phyloP scores from a whole-genome alignment of 192 early-diverging fungal genomes.

The Gryganskiella cystojenkinii region DNA sequence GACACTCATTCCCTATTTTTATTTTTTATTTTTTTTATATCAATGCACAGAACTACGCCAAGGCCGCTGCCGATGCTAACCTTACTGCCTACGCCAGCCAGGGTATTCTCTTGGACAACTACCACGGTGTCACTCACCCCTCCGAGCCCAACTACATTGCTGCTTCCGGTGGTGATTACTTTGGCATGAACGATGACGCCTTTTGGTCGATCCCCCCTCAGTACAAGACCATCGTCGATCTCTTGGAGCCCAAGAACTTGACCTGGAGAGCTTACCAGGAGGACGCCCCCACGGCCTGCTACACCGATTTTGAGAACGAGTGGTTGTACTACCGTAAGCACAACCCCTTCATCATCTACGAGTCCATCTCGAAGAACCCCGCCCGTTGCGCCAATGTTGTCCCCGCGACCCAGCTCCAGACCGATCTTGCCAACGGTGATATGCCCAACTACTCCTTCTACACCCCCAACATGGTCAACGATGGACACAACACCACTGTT shows the following conservation, averaged over 20 bases:
- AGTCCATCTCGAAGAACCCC: slow-evolving; percentile 62
- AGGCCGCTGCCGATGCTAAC: slow-evolving; percentile 10
- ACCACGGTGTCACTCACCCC: slow-evolving; percentile 67
- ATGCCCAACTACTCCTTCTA: slow-evolving; percentile 44
- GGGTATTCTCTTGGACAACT: slow-evolving; percentile 70
- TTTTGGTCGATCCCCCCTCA: slow-evolving; percentile 57
- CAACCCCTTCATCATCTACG: slow-evolving; percentile 80
- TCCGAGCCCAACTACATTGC: slow-evolving; percentile 84
- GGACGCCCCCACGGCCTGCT: slow-evolving; percentile 63
- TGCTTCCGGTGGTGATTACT: slow-evolving; percentile 61
- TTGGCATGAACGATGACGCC: slow-evolving; percentile 61
- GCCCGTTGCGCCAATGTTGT: slow-evolving; percentile 74
- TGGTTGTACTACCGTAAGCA: slow-evolving; percentile 74
- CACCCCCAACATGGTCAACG: slow-evolving; percentile 70
- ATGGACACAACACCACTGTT: slow-evolving; percentile 66
- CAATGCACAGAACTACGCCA: slow-evolving; percentile 29
- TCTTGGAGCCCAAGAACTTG: slow-evolving; percentile 65
- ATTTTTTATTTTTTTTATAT: neutral
- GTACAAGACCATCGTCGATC: slow-evolving; percentile 58
- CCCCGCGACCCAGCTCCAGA: slow-evolving; percentile 59
- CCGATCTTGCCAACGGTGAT: slow-evolving; percentile 55
- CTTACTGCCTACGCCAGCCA: slow-evolving; percentile 16
- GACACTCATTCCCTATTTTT: too few species aligned
- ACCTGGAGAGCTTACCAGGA: slow-evolving; percentile 78
- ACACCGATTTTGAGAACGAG: slow-evolving; percentile 30